Percentiles rank a stretch among this genome's conserved stretches.
phyloP scores from a whole-genome alignment of 768 basidiomycete genomes.

The Lentinula guzmanii region DNA sequence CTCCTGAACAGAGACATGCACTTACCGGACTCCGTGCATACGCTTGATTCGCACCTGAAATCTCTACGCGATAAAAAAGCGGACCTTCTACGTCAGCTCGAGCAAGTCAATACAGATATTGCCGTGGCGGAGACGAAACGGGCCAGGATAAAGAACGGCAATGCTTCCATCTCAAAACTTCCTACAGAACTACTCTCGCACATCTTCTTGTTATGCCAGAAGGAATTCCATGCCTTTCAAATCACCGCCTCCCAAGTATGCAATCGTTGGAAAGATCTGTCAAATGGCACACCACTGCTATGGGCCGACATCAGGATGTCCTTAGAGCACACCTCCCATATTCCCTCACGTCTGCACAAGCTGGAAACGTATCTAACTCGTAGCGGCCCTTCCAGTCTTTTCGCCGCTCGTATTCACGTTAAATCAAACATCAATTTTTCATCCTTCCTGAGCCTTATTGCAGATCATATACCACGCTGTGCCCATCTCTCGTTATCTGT shows the following conservation, averaged over 20 bases:
- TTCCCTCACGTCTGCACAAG: constrained; percentile 16
- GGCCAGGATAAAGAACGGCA: constrained; percentile 27
- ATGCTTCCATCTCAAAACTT: constrained; percentile 25
- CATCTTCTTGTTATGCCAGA: constrained; percentile 31
- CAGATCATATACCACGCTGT: constrained; percentile 32
- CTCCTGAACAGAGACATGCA: not conserved
- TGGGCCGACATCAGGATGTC: constrained; percentile 36
- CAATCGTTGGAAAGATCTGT: constrained; percentile 34
- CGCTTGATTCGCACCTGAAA: not conserved
- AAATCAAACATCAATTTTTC: constrained; percentile 16
- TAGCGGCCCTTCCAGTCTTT: constrained; percentile 25
- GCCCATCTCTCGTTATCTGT: constrained; percentile 27
- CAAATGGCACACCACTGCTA: constrained; percentile 32
- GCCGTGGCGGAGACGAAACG: constrained; percentile 23
- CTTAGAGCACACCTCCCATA: constrained; percentile 17
- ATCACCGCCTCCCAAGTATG: constrained; percentile 41
- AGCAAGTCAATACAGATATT: constrained; percentile 26
- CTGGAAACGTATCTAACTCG: constrained; percentile 28
- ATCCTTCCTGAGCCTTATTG: constrained; percentile 24
- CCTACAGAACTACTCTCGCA: constrained; percentile 34
- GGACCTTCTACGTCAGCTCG: constrained; percentile 27
- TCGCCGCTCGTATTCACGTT: constrained; percentile 30
- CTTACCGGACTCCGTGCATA: not conserved
- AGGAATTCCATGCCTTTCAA: constrained; percentile 21
- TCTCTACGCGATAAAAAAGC: not conserved